Percentiles rank a stretch among this genome's conserved stretches.
phyloP scores from a whole-genome alignment of 495 filamentous ascomycete genomes.

The Tuber borchii region DNA sequence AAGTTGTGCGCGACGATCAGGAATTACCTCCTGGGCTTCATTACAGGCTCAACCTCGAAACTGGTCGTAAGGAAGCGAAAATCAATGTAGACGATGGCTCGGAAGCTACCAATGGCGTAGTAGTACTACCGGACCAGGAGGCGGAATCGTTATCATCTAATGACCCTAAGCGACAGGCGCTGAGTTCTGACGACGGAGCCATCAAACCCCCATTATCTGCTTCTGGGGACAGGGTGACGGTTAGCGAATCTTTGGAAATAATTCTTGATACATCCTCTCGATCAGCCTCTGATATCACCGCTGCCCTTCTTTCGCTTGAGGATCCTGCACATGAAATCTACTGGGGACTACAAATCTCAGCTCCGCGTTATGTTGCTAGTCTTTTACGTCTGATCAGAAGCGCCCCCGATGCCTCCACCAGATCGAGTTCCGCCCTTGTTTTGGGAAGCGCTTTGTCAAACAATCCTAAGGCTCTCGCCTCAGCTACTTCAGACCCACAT shows the following conservation, averaged over 20 bases:
- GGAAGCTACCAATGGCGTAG: slow-evolving; percentile 39
- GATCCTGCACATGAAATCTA: slow-evolving; percentile 61
- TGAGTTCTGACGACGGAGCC: slow-evolving; percentile 29
- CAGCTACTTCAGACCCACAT: slow-evolving; percentile 46
- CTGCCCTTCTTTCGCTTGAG: slow-evolving; percentile 50
- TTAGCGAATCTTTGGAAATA: slow-evolving; percentile 46
- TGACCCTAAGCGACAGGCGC: slow-evolving; percentile 15
- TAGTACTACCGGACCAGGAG: slow-evolving; percentile 43
- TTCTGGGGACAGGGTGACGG: slow-evolving; percentile 42
- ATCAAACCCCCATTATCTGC: slow-evolving; percentile 28
- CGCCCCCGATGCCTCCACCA: slow-evolving; percentile 35
- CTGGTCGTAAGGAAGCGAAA: slow-evolving; percentile 58
- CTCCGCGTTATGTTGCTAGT: slow-evolving; percentile 43
- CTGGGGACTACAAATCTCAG: slow-evolving; percentile 59
- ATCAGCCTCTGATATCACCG: slow-evolving; percentile 31
- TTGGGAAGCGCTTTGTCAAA: slow-evolving; percentile 55
- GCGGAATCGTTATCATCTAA: slow-evolving; percentile 28
- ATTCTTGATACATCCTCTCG: slow-evolving; percentile 40
- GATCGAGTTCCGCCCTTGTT: slow-evolving; percentile 49
- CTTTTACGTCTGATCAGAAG: slow-evolving; percentile 14
- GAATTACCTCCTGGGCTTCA: slow-evolving; percentile 58
- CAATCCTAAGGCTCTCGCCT: slow-evolving; percentile 55
- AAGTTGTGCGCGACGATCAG: slow-evolving; percentile 57
- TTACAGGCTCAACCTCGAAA: slow-evolving; percentile 56
- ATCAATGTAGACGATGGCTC: slow-evolving; percentile 51